Evolutionary conservation across 495 filamentous ascomycete genomes (phyloP).

Genomic region (Astrothelium subdiscretum): DNA sequence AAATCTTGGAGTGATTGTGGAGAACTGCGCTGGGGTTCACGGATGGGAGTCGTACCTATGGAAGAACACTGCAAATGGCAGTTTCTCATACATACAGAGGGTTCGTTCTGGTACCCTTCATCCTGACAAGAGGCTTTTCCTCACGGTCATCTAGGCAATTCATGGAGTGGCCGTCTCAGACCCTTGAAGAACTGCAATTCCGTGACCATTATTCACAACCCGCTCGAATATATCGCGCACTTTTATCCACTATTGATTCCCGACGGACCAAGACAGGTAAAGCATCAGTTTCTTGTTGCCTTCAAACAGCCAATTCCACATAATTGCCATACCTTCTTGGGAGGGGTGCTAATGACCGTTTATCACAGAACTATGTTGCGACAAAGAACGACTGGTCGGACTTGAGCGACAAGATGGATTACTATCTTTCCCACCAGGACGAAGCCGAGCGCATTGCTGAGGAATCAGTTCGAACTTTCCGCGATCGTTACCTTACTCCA

Average conservation of each 20-base stretch:
- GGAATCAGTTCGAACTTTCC: neutral
- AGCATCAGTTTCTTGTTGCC: neutral
- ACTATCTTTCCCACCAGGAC: constrained; percentile 37
- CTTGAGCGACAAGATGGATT: constrained; percentile 40
- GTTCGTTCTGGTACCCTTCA: neutral
- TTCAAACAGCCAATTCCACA: neutral
- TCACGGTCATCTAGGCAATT: neutral
- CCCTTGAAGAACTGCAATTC: constrained; percentile 50
- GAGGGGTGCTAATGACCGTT: neutral
- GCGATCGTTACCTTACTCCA: constrained; percentile 9
- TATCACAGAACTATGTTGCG: constrained; percentile 43
- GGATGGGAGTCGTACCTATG: constrained; percentile 32
- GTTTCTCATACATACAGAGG: constrained; percentile 49
- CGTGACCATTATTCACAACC: constrained; percentile 41
- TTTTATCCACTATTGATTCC: constrained; percentile 32
- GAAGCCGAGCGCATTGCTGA: constrained; percentile 31
- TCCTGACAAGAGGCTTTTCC: neutral
- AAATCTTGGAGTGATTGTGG: constrained; percentile 43
- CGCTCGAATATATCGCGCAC: constrained; percentile 33
- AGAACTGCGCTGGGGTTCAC: constrained; percentile 35
- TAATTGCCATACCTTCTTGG: neutral
- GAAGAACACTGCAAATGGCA: constrained; percentile 50
- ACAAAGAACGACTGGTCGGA: constrained; percentile 45
- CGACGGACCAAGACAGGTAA: constrained; percentile 34
- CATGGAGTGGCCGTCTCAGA: constrained; percentile 46